Conservation (phyloP, 2,329 filamentous ascomycete species). For the Claviceps purpurea region DNA sequence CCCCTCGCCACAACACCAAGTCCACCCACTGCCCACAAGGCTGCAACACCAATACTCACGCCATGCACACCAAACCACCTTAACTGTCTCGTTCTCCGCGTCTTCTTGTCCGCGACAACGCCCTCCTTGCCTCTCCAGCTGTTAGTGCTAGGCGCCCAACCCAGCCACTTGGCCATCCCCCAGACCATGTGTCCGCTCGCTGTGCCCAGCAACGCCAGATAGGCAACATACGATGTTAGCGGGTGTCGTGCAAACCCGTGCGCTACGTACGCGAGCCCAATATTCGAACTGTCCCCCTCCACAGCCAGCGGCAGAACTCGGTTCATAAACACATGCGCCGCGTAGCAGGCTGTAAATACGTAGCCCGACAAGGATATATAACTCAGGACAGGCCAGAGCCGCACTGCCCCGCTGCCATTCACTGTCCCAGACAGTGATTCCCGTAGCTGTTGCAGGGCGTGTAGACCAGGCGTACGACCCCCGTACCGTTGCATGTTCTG, state of each 20-base stretch:
- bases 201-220: conserved; percentile 50
- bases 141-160: conserved; percentile 43
- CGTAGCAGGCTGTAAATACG: conserved; percentile 48
- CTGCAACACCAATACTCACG: conserved; percentile 40
- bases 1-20: conserved; percentile 64
- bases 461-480: conserved; percentile 45
- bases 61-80: conserved; percentile 62
- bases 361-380: conserved; percentile 64
- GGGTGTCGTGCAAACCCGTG: conserved; percentile 72
- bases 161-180: conserved; percentile 75
- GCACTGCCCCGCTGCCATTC: conserved; percentile 16
- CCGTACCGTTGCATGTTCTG: conserved; percentile 66
- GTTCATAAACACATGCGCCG: conserved; percentile 63
- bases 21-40: conserved; percentile 70
- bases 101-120: conserved; percentile 33
- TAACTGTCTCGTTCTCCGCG: conserved; percentile 42
- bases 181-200: conserved; percentile 70
- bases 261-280: conserved; percentile 69
- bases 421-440: conserved; percentile 20
- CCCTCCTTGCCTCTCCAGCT: conserved; percentile 30
- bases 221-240: conserved; percentile 52
- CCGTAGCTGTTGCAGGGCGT: conserved; percentile 21
- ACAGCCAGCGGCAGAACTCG: conserved; percentile 60
- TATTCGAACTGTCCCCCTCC: conserved; percentile 75
- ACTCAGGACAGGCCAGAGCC: conserved; percentile 55